These are phyloP conservation scores for Fusarium longipes DNA, from an alignment of 2,329 filamentous ascomycete species.

Conservation along the genomic window DNA sequence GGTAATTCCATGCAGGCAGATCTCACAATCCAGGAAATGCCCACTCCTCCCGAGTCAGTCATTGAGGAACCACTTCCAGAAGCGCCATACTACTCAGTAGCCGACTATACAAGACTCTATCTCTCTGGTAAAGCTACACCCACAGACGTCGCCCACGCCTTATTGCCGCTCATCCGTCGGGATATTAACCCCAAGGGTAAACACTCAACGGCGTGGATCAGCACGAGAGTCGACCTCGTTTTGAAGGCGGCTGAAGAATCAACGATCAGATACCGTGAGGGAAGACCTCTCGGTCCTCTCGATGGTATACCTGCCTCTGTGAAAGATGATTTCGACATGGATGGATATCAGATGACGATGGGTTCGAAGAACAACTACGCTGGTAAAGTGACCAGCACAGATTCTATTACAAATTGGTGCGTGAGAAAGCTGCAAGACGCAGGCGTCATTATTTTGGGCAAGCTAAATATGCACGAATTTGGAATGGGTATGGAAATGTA, in stretches of 20 bases:
- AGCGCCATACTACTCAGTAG: conserved; percentile 51
- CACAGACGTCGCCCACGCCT: conserved; percentile 55
- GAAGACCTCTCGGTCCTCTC: conserved; percentile 69
- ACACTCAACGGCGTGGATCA: conserved; percentile 58
- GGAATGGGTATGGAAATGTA: conserved; percentile 66
- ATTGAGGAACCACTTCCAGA: neutral
- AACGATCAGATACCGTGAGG: conserved; percentile 60
- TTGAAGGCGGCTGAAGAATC: conserved; percentile 58
- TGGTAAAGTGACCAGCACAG: conserved; percentile 53
- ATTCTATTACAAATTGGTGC: conserved; percentile 71
- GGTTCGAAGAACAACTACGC: conserved; percentile 72
- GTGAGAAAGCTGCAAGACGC: conserved; percentile 75
- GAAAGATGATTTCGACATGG: conserved; percentile 81
- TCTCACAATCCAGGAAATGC: neutral
- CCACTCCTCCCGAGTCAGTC: neutral
- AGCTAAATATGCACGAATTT: conserved; percentile 82
- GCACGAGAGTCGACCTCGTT: conserved; percentile 55
- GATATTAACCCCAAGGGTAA: conserved; percentile 52
- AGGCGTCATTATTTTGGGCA: conserved; percentile 77
- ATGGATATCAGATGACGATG: conserved; percentile 75
- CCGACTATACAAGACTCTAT: conserved; percentile 58
- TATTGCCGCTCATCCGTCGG: conserved; percentile 59
- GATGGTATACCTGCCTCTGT: conserved; percentile 79
- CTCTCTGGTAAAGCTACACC: conserved; percentile 60
- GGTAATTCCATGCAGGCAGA: neutral